phyloP scores from a whole-genome alignment of 2,329 filamentous ascomycete genomes.

The Boeremia lycopersici region DNA sequence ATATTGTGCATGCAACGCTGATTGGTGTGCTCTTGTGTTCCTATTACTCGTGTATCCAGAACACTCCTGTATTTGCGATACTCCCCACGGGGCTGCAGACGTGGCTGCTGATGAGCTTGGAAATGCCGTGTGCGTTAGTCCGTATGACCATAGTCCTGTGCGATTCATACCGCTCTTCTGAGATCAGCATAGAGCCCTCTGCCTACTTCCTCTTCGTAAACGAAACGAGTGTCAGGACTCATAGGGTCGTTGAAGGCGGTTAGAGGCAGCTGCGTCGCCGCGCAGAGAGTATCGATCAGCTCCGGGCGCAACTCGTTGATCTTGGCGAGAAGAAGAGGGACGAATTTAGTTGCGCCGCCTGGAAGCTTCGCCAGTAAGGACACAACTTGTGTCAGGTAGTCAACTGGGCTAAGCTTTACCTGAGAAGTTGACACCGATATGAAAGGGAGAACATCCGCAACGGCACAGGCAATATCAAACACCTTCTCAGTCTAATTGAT shows the following conservation, averaged over 20 bases:
- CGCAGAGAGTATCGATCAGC: slow-evolving; percentile 23
- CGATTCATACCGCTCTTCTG: slow-evolving; percentile 17
- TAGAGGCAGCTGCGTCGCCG: slow-evolving; percentile 18
- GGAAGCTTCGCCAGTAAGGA: slow-evolving; percentile 30
- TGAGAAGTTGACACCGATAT: slow-evolving; percentile 19
- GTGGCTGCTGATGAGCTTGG: not conserved
- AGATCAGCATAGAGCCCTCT: slow-evolving; percentile 27
- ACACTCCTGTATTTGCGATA: not conserved
- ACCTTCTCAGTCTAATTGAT: slow-evolving; percentile 33
- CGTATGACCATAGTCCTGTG: not conserved
- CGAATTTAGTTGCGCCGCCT: slow-evolving; percentile 31
- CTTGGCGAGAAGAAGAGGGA: slow-evolving; percentile 35
- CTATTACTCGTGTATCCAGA: not conserved
- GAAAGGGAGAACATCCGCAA: slow-evolving; percentile 36
- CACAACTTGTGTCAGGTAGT: slow-evolving; percentile 28
- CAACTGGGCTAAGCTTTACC: slow-evolving; percentile 22
- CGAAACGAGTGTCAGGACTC: slow-evolving; percentile 30
- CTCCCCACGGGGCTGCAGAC: not conserved
- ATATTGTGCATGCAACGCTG: not conserved
- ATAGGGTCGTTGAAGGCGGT: slow-evolving; percentile 22
- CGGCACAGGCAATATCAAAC: slow-evolving; percentile 39
- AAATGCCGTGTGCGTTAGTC: not conserved
- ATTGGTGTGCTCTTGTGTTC: not conserved
- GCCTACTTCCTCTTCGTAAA: slow-evolving; percentile 37
- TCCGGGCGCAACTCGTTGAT: slow-evolving; percentile 34